These are phyloP conservation scores for Ustilago tritici DNA, from an alignment of 1,284 basidiomycete genomes.

Conservation along the genomic window DNA sequence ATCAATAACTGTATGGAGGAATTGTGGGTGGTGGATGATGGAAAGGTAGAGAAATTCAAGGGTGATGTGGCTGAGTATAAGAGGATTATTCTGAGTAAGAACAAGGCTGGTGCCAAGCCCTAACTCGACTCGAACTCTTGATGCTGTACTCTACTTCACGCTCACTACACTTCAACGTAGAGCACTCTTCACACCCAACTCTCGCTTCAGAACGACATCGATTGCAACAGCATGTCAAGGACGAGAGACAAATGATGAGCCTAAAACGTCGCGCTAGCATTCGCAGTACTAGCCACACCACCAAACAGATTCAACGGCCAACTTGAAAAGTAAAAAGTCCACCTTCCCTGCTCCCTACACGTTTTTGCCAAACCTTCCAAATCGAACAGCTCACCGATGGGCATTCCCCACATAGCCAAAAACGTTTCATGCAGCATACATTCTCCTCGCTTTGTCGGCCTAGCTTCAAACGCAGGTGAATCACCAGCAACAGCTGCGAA, in stretches of 20 bases:
- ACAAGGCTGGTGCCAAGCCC: slow-evolving; percentile 39
- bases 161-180: not conserved
- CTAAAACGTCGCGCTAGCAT: slow-evolving; percentile 67
- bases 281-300: slow-evolving; percentile 71
- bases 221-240: not conserved
- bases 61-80: slow-evolving; percentile 94
- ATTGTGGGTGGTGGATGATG: slow-evolving; percentile 82
- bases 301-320: slow-evolving; percentile 70
- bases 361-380: slow-evolving; percentile 68
- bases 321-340: slow-evolving; percentile 71
- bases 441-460: slow-evolving; percentile 68
- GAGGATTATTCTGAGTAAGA: slow-evolving; percentile 72
- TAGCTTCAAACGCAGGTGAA: slow-evolving; percentile 79
- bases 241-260: not conserved
- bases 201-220: not conserved
- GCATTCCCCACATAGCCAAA: slow-evolving; percentile 62
- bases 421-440: slow-evolving; percentile 58
- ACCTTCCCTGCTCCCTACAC: slow-evolving; percentile 66
- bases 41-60: slow-evolving; percentile 83
- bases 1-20: slow-evolving; percentile 63
- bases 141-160: not conserved
- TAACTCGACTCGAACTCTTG: slow-evolving; percentile 4
- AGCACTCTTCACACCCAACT: not conserved
- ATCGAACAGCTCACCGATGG: slow-evolving; percentile 72
- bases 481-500: slow-evolving; percentile 81